phyloP scores from a whole-genome alignment of 2,329 filamentous ascomycete genomes.

The Xenoacremonium recifei region DNA sequence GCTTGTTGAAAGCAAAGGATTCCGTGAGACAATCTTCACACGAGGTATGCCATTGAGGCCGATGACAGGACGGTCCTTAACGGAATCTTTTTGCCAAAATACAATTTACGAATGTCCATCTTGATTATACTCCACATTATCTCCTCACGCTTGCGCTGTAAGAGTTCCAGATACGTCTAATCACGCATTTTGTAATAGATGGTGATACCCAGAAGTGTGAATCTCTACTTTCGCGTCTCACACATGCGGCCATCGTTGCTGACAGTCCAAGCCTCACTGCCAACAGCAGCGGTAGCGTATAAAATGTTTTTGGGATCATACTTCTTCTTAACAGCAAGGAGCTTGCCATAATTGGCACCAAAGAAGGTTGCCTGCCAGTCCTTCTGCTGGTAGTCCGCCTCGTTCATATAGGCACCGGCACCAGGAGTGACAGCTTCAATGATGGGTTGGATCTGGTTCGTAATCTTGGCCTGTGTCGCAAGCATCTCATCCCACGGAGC shows the following conservation, averaged over 20 bases:
- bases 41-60: too few species aligned
- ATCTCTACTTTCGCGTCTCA: background rate
- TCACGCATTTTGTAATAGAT: too few species aligned
- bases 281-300: slow-evolving; percentile 48
- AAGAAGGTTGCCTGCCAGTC: slow-evolving; percentile 45
- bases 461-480: slow-evolving; percentile 29
- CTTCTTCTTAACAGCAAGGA: slow-evolving; percentile 47
- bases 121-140: too few species aligned
- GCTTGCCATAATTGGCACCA: slow-evolving; percentile 41
- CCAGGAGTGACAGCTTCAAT: slow-evolving; percentile 36
- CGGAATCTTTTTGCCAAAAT: too few species aligned
- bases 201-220: too few species aligned
- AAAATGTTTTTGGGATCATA: slow-evolving; percentile 48
- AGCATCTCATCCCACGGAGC: slow-evolving; percentile 28
- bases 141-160: too few species aligned
- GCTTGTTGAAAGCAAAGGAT: too few species aligned
- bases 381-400: slow-evolving; percentile 46
- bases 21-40: too few species aligned
- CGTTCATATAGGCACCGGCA: slow-evolving; percentile 48
- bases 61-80: too few species aligned
- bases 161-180: too few species aligned
- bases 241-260: slow-evolving; percentile 15
- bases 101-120: too few species aligned
- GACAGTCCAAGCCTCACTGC: slow-evolving; percentile 47
- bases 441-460: slow-evolving; percentile 23